Base-by-base conservation (phyloP, 2,329 filamentous ascomycete species). In the Nemania sp. region DNA sequence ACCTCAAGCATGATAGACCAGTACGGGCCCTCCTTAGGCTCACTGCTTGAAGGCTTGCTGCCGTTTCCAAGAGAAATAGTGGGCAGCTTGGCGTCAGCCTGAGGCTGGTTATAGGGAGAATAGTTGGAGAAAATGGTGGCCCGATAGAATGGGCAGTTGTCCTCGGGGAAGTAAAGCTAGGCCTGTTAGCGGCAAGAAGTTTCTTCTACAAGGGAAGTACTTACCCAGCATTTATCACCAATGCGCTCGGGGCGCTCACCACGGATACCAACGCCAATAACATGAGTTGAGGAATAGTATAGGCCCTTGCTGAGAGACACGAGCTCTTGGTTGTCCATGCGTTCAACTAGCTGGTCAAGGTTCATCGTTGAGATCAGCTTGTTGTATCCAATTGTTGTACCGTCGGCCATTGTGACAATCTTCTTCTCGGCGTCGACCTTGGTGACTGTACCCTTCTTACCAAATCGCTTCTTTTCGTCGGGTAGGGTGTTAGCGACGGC, bases 51-150 rank as follows among this genome's bases (percentile, higher is more conserved):
- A 66, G 94, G 88, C 84, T 93, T 93, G 82, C 90, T 92, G 80
- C 96, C 96, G 77, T 98, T 88, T 66, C 92, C 96, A 49, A 94
- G 87, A 81, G 94, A 92, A 75, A 93, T 84, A 24, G 96, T 98
- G 45, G 94, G 89, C 64, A 99, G 89, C 87, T 97, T 96, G 79
- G 87, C 90, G 66, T 91, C 90, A 67, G 89, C 86, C 73, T 92
- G 85, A 38, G 96, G 96, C 85, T 98, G 96, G 87, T 99, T 99
- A 89, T 97, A 90, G 61, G 95, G 96, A 24, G 96, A 98, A 88
- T 99, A 99, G 89, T 99, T 99, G 83, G 95, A 98, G 89, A 99
- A 99, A 85, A 99, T 98, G 79, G 96, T 99, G 78, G 96, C 96
- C 76, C 96, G 93, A 88, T 99, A 99, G 88, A 99, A 99, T 80